Base-by-base conservation (phyloP, 2,329 filamentous ascomycete genomes). In the Trichoderma cornu-damae region DNA sequence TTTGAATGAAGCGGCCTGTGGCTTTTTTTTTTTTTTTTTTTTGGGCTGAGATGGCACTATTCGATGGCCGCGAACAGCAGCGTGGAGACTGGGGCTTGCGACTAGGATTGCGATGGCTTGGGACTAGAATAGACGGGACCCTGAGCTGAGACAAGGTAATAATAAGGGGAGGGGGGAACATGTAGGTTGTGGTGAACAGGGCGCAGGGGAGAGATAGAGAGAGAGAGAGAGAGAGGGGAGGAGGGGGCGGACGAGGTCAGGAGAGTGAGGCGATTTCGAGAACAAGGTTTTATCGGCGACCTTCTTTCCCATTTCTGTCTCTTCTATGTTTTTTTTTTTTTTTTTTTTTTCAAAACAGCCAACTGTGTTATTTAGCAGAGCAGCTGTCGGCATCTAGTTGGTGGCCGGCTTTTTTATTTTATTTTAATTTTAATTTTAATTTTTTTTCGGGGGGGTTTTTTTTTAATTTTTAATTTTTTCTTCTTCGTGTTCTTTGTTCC, bases 141-240 rank as follows among this genome's bases (percentile, higher is more conserved):
- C 57, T 59, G 57, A 55, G 57, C 57, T 59, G 57, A 59, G 57
- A 59, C 57, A 59, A 22, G 35, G 35, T 7, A 46, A 30, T 46
- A 35, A 50, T 35, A 56, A 50, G 35, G 37, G 57, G 18, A 24
- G 42, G 38, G 20, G 20, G 20, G 42, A 22, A 32, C 16, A 48
- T 30, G 26, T 7, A 18, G 28, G 35, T 49, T 26, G 35, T 35
- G 26, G 11, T 18, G 16, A 26, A 26, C 42, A 44, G 42, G 42
- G 42, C 20, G 20, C 22, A 44, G 22, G 37, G 37, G 37, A n/a
- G 37, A 30, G 9, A 6, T 6, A 4, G 26, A 28, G 26, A 28
- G 26, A 4, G 26, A 8, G 26, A 28, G 26, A 7, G 37, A n/a
- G 37, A 35, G 32, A 11, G 14, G 9, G 32, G 9, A 5, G 12